Evolutionary conservation across 176 grass and related monocot species (phyloP).

Genomic region (Lolium multiflorum): DNA sequence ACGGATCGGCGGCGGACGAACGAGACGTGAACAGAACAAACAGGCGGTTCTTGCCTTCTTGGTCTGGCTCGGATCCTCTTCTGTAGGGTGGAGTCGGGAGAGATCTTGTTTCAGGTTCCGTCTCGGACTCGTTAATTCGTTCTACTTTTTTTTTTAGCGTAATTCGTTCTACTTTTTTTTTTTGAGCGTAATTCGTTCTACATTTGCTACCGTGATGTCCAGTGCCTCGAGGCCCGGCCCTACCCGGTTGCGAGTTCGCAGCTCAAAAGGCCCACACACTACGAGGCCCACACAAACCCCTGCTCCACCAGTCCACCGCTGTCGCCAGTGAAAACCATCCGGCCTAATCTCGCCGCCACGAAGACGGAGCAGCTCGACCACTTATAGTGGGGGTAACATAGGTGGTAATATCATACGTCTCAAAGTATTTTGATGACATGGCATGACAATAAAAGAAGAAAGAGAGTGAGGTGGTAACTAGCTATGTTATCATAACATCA

Average conservation of each 20-base stretch:
- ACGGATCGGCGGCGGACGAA: neutral
- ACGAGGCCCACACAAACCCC: neutral
- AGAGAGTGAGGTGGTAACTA: too few species aligned
- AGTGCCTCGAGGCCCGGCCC: neutral
- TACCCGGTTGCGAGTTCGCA: neutral
- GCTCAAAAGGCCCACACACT: neutral
- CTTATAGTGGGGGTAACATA: too few species aligned
- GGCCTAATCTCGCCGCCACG: neutral
- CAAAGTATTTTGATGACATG: too few species aligned
- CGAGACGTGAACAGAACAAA: neutral
- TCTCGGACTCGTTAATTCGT: neutral
- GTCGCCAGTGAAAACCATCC: neutral
- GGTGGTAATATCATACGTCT: too few species aligned
- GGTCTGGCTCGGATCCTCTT: neutral
- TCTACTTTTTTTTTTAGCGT: too few species aligned
- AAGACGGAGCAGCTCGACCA: constrained; percentile 5
- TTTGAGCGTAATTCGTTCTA: too few species aligned
- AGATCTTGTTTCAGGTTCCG: neutral
- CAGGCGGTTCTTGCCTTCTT: too few species aligned
- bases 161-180: too few species aligned
- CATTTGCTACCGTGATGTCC: too few species aligned
- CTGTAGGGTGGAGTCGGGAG: neutral
- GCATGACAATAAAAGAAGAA: too few species aligned
- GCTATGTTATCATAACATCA: too few species aligned
- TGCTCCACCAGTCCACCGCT: neutral